Base-by-base conservation (phyloP, 176 grass and related monocot genomes). In the Aegilops umbellulata region DNA sequence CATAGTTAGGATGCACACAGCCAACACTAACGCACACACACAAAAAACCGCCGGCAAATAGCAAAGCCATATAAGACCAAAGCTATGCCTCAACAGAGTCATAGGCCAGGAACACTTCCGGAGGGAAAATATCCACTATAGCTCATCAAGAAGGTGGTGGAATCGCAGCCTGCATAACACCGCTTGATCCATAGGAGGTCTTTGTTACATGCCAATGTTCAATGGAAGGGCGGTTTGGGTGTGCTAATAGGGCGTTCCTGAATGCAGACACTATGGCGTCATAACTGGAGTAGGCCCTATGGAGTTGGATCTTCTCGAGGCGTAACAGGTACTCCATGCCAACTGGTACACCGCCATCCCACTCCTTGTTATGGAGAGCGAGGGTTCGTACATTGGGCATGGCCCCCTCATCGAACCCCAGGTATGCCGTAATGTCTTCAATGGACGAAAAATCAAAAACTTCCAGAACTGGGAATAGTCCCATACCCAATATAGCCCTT, bases 391-490 rank as follows among this genome's bases (percentile, higher is more conserved):
- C 34, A 34, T 34, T 5, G 34, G 34, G 26, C 60, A 63, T 63
- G 13, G 12, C 25, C 62, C 62, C 62, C 14, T 2, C 23, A 24
- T 27, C 38, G 11, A 29, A 65, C 23, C 25, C 12, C 24, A 65
- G 27, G 1, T 27, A 27, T 26, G 24, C 24, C 1, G 1, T 29
- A 65, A 7, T 12, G 25, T 65, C 62, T 29, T 14, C 62, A 0
- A 2, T 1, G 0, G 4, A 2, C 6, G 5, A 41, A 4, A 12
- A 29, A 1, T 6, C 6, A 5, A 65, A 65, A 5, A 16, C 0
- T 25, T 65, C 25, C 12, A 65, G 62, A 65, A 65, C 62, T 0
- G 62, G 62, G 62, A 65, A 65, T 7, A 15, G 2, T 29, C 62
- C 62, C 62, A 0, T 65, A 12, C 25, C 25, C 0, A 65, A 27